Percentiles rank a stretch among this genome's conserved stretches.
Conservation (phyloP, 352 stramenopile genomes). For the Pythium sukuiense region DNA sequence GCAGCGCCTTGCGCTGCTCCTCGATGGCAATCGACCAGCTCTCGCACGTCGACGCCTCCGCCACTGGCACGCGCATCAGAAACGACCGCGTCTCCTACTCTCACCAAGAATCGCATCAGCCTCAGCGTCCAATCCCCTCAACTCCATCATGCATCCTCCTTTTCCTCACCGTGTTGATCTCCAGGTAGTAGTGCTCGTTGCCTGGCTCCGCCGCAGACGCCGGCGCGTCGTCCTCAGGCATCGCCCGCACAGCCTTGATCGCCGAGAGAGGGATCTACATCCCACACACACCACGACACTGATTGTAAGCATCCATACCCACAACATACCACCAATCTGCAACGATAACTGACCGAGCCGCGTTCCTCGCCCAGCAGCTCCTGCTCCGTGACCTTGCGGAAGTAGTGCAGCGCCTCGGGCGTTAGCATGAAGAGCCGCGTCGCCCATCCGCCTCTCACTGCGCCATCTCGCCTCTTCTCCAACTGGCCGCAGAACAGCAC, state of each 20-base stretch:
- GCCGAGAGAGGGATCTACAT: conserved; percentile 53
- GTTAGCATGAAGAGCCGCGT: conserved; percentile 82
- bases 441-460: conserved; percentile 71
- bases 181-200: conserved; percentile 79
- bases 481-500: conserved; percentile 76
- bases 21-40: conserved; percentile 86
- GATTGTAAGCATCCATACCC: too few relatives aligned
- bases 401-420: conserved; percentile 77
- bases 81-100: conserved; percentile 64
- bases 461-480: conserved; percentile 75
- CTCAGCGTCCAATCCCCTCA: neutral
- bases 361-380: conserved; percentile 82
- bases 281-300: neutral
- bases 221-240: conserved; percentile 71
- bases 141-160: neutral
- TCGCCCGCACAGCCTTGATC: conserved; percentile 72
- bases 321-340: too few relatives aligned
- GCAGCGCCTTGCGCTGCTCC: conserved; percentile 75
- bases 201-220: conserved; percentile 48
- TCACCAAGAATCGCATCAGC: neutral
- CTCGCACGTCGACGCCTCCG: conserved; percentile 76
- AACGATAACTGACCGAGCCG: conserved; percentile 40
- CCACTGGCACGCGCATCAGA: conserved; percentile 68
- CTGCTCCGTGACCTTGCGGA: conserved; percentile 66
- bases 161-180: conserved; percentile 64